Conservation (phyloP, 2,329 filamentous ascomycete genomes). For the Coniella lustricola region DNA sequence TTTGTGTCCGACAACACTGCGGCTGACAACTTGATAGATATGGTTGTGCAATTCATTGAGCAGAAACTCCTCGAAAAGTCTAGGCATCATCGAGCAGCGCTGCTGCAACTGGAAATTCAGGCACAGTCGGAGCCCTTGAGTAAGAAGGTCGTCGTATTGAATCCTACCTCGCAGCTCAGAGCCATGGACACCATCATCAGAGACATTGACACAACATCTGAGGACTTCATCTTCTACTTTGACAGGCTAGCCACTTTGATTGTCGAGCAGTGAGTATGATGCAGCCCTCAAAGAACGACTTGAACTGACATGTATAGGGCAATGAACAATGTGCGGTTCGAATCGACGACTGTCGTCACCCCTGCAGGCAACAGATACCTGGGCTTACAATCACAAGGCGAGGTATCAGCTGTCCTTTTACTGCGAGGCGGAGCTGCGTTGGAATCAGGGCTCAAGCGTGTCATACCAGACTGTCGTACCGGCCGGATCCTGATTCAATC, state of each 20-base stretch:
- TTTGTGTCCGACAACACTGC: not conserved
- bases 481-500: conserved; percentile 89
- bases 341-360: conserved; percentile 57
- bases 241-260: conserved; percentile 80
- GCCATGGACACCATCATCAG: conserved; percentile 91
- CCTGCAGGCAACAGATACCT: conserved; percentile 62
- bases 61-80: conserved; percentile 84
- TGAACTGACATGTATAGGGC: conserved; percentile 42
- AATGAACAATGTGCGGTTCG: conserved; percentile 69
- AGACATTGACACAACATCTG: conserved; percentile 67
- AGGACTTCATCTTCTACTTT: conserved; percentile 98
- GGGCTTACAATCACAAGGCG: conserved; percentile 64
- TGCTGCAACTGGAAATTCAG: conserved; percentile 67
- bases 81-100: conserved; percentile 68
- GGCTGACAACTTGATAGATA: conserved; percentile 29
- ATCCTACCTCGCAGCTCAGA: conserved; percentile 70
- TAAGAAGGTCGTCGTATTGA: conserved; percentile 64
- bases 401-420: conserved; percentile 79
- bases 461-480: conserved; percentile 86
- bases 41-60: conserved; percentile 91
- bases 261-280: conserved; percentile 59
- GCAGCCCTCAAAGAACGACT: too few species aligned
- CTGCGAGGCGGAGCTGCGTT: conserved; percentile 84
- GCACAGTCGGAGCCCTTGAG: conserved; percentile 68
- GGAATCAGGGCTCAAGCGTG: conserved; percentile 79